phyloP scores from a whole-genome alignment of 2,329 filamentous ascomycete species.

The Erysiphe pulchra region DNA sequence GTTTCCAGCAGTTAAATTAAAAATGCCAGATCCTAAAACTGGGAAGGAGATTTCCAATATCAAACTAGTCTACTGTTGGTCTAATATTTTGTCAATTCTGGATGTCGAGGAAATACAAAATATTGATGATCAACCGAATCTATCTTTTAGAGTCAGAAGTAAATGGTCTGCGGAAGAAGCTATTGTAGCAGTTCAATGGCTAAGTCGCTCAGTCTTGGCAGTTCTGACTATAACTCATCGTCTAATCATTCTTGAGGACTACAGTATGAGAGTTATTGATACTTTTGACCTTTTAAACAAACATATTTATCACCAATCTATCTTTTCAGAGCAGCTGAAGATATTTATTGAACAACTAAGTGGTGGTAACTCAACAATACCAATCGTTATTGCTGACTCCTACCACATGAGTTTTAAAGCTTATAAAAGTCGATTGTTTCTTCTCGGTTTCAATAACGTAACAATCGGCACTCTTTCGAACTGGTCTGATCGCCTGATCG shows the following conservation, averaged over 20 bases:
- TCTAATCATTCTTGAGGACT: conserved; percentile 76
- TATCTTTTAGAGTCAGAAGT: conserved; percentile 61
- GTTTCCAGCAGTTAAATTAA: conserved; percentile 90
- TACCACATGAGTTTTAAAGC: conserved; percentile 95
- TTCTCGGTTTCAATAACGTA: conserved; percentile 82
- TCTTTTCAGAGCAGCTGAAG: conserved; percentile 73
- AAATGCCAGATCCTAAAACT: conserved; percentile 40
- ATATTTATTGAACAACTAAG: conserved; percentile 68
- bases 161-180: conserved; percentile 86
- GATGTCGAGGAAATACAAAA: conserved; percentile 54
- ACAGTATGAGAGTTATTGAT: conserved; percentile 71
- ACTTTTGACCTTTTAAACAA: conserved; percentile 79
- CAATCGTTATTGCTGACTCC: conserved; percentile 86
- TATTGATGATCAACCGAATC: conserved; percentile 48
- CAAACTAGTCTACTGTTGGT: conserved; percentile 96
- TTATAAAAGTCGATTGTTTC: conserved; percentile 81
- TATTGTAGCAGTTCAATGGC: conserved; percentile 90
- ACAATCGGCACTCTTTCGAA: conserved; percentile 83
- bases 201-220: conserved; percentile 75
- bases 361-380: conserved; percentile 68
- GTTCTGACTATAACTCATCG: conserved; percentile 87
- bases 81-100: conserved; percentile 80
- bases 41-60: conserved; percentile 48
- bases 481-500: conserved; percentile 83
- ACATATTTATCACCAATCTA: conserved; percentile 72